Base-by-base conservation (phyloP, 441 rosid genomes). In the Breynia disticha region DNA sequence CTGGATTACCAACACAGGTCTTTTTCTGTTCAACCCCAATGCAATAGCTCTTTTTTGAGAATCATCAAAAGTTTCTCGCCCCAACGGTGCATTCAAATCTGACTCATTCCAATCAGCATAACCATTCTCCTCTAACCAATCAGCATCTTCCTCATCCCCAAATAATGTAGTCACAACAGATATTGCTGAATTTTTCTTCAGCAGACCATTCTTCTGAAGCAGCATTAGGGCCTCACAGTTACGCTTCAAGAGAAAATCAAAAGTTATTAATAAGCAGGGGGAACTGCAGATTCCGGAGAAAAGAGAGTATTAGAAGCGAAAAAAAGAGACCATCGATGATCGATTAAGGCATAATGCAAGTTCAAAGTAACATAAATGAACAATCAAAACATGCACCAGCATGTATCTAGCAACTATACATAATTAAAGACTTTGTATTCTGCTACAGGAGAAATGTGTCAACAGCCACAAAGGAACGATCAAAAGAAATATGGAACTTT, bases 151-250 rank as follows among this genome's bases (percentile, higher is more conserved):
- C 59, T 73, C 70, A 44, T 88, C 91, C 49, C 95, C 97, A 76
- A 91, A 88, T 52, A 91, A 72, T 46, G 98, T 81, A 63, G 96
- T 86, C 67, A 78, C 95, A 22, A 77, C 82, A 72, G 79, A 74
- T 57, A 82, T 67, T 38, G 98, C 76, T 63, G 87, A 82, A 62
- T 84, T 88, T 72, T 80, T 88, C 76, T 86, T 88, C 46, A 56
- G 91, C 63, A 88, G 69, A 53, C 98, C 98, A 69, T 80, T 78
- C 82, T 91, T 88, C 74, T 84, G 87, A 43, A 91, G 95, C 57
- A 88, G 80, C 95, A 88, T 88, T 20, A 91, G 72, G 53, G 98
- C 98, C 76, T 91, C 98, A 48, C 97, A 91, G 68, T 91, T 88
- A 66, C 95, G 96, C 95, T 91, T 79, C 69, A 77, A 61, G 59